Conservation (phyloP, 2,329 filamentous ascomycete species). For the Sclerotinia spermophila region DNA sequence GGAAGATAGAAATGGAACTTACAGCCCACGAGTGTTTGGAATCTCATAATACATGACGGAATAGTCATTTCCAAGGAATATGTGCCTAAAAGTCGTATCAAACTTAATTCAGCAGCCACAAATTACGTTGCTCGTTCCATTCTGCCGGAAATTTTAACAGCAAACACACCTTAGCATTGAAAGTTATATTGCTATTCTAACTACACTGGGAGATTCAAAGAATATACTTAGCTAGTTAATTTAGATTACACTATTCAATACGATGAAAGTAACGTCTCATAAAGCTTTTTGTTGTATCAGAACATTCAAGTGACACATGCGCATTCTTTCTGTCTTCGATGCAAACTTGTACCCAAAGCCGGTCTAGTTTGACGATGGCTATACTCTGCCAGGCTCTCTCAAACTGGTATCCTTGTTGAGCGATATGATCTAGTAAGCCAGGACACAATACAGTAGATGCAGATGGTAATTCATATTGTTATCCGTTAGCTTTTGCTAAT, state of each 20-base stretch:
- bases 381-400: background rate
- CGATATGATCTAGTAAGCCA: background rate
- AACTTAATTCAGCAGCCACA: too few species aligned
- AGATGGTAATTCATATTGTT: background rate
- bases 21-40: background rate
- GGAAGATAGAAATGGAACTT: background rate
- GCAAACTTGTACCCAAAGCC: background rate
- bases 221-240: too few species aligned
- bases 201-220: background rate
- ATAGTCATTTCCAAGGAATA: accelerated
- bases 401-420: background rate
- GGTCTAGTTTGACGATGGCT: background rate
- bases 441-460: background rate
- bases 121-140: too few species aligned
- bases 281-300: background rate
- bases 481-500: background rate
- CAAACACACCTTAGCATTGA: background rate
- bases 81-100: background rate
- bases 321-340: background rate
- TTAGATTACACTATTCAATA: background rate
- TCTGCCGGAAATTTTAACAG: background rate
- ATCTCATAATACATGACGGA: background rate
- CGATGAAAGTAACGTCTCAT: accelerated
- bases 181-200: background rate
- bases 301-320: background rate